Evolutionary conservation across 208 protist genomes (phyloP), one percentile per base, ranked within the genome.

Genomic region (Strigomonas culicis): DNA sequence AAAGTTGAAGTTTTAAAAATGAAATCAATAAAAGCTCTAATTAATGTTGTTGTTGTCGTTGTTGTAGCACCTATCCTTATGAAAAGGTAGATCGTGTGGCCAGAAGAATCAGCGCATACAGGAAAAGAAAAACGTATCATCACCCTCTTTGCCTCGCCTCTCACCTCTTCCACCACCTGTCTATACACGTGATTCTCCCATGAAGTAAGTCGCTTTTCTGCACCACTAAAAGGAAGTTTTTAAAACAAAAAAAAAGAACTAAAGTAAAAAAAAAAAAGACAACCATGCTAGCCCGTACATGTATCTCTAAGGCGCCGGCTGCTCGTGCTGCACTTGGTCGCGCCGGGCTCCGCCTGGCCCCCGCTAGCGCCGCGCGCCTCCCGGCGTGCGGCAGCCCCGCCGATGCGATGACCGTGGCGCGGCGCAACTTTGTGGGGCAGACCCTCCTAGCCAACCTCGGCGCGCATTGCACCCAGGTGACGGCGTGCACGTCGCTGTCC

Each of bases 401-500:
- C 27, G 31, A 24, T 49, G 30, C 30, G 28, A 32, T 28, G 25
- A 68, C 55, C 36, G 44, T 58, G 36, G 31, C 71, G 13, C 68
- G 62, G 66, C 82, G 82, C 17, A 31, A 60, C 57, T 85, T 75
- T 68, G 30, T 66, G 21, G 79, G 75, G 3, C 50, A 74, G 11
- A 63, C 67, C 13, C 61, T 91, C 0, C 22, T 77, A 8, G 34
- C 73, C 15, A 90, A 95, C 72, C 73, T 95, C 49, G 51, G 68
- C 19, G 70, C 74, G 3, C 88, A 95, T 65, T 74, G 63, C 53
- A 74, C 78, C 30, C 74, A 91, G 55, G 28, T 92, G 49, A 65
- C 59, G 7, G 66, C 67, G 21, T 92, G 82, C 77, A 62, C 68
- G 11, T 87, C 80, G 25, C 78, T 90, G 13, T 79, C 77, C n/a